Percentiles rank a stretch among this genome's conserved stretches.
phyloP scores from a whole-genome alignment of 2,329 filamentous ascomycete genomes.

The Daldinia sp. region DNA sequence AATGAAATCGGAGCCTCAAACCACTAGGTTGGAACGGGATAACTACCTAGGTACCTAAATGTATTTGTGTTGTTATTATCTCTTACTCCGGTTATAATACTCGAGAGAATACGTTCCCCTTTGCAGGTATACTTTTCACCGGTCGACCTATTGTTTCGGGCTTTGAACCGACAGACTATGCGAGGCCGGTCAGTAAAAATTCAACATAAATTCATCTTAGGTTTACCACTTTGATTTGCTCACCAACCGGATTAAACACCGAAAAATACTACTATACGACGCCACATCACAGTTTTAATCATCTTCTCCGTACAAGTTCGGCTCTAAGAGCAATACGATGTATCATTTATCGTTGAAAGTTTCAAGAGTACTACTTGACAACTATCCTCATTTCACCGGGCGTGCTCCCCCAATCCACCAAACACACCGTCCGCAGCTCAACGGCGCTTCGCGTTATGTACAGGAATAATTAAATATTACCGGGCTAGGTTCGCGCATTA shows the following conservation, averaged over 20 bases:
- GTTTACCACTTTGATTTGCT: not conserved
- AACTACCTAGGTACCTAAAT: too few species aligned
- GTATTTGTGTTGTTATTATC: not conserved
- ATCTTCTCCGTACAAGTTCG: slow-evolving; percentile 2
- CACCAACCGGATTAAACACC: slow-evolving; percentile 10
- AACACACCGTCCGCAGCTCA: slow-evolving; percentile 29
- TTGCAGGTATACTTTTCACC: not conserved
- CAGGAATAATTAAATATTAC: slow-evolving; percentile 59
- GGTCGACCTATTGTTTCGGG: not conserved
- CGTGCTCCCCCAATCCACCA: slow-evolving; percentile 29
- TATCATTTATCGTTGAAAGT: slow-evolving; percentile 51
- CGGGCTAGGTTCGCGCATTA: slow-evolving; percentile 54
- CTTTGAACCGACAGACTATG: not conserved
- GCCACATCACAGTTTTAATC: too few species aligned
- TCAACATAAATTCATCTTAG: not conserved
- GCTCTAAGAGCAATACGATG: slow-evolving; percentile 49
- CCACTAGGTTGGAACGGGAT: not conserved
- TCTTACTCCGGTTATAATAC: not conserved
- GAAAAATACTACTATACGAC: slow-evolving; percentile 17
- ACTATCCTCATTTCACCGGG: slow-evolving; percentile 40
- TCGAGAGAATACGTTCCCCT: not conserved
- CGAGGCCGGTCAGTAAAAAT: not conserved
- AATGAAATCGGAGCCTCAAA: not conserved
- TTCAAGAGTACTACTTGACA: slow-evolving; percentile 46
- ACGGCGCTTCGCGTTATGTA: slow-evolving; percentile 50